Conservation (phyloP, 148 eudicot genomes). For the Limonium bicolor region DNA sequence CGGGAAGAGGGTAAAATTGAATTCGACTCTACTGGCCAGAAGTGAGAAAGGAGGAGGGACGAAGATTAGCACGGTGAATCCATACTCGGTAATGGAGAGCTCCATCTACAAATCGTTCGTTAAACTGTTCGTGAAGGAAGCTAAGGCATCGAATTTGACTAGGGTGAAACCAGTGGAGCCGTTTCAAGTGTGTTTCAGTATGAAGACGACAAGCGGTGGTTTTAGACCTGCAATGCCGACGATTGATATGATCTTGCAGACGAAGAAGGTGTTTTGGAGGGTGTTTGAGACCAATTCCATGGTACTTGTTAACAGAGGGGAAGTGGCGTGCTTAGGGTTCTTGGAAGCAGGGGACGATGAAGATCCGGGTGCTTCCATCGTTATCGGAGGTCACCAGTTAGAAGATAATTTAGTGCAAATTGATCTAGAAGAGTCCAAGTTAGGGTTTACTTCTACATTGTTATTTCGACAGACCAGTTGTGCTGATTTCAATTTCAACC, state of each 20-base stretch:
- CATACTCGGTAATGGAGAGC: constrained; percentile 23
- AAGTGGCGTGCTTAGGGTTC: constrained; percentile 22
- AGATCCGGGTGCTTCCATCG: constrained; percentile 15
- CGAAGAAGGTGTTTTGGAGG: constrained; percentile 20
- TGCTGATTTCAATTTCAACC: constrained; percentile 14
- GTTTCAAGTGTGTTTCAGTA: constrained; percentile 20
- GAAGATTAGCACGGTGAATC: constrained; percentile 30
- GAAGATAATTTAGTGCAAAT: constrained; percentile 75
- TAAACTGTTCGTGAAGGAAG: constrained; percentile 5
- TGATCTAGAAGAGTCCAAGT: constrained; percentile 43
- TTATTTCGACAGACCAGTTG: constrained; percentile 25
- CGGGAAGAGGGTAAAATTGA: constrained; percentile 10
- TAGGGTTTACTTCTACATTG: constrained; percentile 74
- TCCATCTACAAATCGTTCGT: constrained; percentile 22
- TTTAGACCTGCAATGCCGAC: constrained; percentile 23
- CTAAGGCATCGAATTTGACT: neutral
- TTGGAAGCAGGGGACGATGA: constrained; percentile 36
- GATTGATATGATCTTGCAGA: constrained; percentile 28
- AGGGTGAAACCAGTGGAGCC: constrained; percentile 17
- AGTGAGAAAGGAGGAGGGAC: constrained; percentile 23
- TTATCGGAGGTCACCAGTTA: constrained; percentile 62
- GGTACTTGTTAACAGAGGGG: constrained; percentile 15
- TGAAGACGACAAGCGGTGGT: constrained; percentile 1
- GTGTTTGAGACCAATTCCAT: constrained; percentile 31
- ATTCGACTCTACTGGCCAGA: constrained; percentile 17